phyloP scores from a whole-genome alignment of 495 filamentous ascomycete genomes.

The Xylaria cubensis region DNA sequence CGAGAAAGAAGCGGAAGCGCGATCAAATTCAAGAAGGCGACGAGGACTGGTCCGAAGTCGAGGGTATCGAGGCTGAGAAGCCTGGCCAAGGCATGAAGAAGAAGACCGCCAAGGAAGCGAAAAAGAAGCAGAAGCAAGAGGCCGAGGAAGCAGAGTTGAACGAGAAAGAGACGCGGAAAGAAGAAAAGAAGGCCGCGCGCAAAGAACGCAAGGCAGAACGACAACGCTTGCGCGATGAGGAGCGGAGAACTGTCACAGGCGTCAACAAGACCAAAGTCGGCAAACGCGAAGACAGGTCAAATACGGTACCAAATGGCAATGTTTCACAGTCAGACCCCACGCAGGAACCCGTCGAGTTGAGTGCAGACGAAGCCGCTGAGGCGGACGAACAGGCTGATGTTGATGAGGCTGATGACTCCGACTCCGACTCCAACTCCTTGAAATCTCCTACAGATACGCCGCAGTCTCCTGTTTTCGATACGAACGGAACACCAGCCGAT shows the following conservation, averaged over 20 bases:
- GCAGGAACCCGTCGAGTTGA: slow-evolving; percentile 40
- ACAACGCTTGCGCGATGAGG: slow-evolving; percentile 45
- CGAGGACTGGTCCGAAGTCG: slow-evolving; percentile 46
- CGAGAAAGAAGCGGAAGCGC: slow-evolving; percentile 69
- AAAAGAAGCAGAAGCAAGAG: slow-evolving; percentile 46
- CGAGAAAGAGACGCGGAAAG: slow-evolving; percentile 39
- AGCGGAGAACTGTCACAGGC: slow-evolving; percentile 46
- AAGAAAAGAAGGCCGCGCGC: slow-evolving; percentile 46
- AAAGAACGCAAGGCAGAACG: slow-evolving; percentile 43
- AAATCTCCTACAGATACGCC: slow-evolving; percentile 59
- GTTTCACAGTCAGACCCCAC: slow-evolving; percentile 40
- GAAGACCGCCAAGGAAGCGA: slow-evolving; percentile 48
- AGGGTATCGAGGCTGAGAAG: slow-evolving; percentile 58
- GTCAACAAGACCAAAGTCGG: slow-evolving; percentile 44
- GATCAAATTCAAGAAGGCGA: slow-evolving; percentile 45
- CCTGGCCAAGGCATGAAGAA: slow-evolving; percentile 61
- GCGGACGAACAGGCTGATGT: slow-evolving; percentile 50
- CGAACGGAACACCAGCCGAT: slow-evolving; percentile 52
- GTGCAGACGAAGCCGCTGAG: slow-evolving; percentile 50
- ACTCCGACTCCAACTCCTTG: slow-evolving; percentile 47
- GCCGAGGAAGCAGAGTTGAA: slow-evolving; percentile 34
- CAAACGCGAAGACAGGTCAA: slow-evolving; percentile 31
- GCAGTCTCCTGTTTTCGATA: slow-evolving; percentile 70
- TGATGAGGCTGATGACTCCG: slow-evolving; percentile 32
- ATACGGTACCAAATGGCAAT: slow-evolving; percentile 27